A percentile compares a stretch with the other conserved stretches of the same genome.
These are phyloP conservation scores for Beauveria bassiana DNA, from an alignment of 2,329 filamentous ascomycete genomes.

Conservation along the genomic window DNA sequence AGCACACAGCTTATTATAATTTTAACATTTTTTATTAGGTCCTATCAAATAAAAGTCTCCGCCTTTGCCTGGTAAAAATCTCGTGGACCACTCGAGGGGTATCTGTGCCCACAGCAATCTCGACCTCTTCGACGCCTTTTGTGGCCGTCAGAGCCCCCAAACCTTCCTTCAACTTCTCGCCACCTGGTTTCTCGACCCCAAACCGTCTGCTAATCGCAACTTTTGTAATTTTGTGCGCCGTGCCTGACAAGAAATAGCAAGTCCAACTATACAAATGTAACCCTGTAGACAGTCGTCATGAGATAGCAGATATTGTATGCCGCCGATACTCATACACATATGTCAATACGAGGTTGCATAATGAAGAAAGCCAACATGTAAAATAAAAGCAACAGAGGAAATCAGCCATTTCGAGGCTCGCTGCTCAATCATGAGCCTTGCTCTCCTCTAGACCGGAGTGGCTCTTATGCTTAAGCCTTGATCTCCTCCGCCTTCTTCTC, in stretches of 20 bases:
- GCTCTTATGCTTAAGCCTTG: conserved; percentile 27
- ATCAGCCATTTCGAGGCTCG: conserved; percentile 14
- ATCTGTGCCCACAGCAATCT: conserved; percentile 6
- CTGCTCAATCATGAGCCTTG: conserved; percentile 26
- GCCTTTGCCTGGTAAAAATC: conserved; percentile 5
- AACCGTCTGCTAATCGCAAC: conserved; percentile 20
- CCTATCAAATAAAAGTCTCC: conserved; percentile 10
- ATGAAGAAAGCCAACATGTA: conserved; percentile 11
- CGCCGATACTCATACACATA: conserved; percentile 9
- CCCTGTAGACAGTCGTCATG: conserved; percentile 19
- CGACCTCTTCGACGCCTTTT: background rate
- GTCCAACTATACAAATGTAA: conserved; percentile 35
- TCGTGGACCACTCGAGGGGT: conserved; percentile 8
- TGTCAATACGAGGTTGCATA: background rate
- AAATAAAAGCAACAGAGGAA: conserved; percentile 18
- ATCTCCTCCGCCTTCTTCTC: conserved; percentile 40
- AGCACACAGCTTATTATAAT: background rate
- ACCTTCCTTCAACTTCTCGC: background rate
- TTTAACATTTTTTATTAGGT: conserved; percentile 13
- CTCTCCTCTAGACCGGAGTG: conserved; percentile 23
- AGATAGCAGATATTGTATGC: conserved; percentile 22
- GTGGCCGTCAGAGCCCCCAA: background rate
- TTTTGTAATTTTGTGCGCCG: conserved; percentile 28
- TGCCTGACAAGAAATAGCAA: conserved; percentile 31
- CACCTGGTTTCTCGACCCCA: background rate